Evolutionary conservation across 2,329 filamentous ascomycete species (phyloP).

Genomic region (Ophiostoma montium): DNA sequence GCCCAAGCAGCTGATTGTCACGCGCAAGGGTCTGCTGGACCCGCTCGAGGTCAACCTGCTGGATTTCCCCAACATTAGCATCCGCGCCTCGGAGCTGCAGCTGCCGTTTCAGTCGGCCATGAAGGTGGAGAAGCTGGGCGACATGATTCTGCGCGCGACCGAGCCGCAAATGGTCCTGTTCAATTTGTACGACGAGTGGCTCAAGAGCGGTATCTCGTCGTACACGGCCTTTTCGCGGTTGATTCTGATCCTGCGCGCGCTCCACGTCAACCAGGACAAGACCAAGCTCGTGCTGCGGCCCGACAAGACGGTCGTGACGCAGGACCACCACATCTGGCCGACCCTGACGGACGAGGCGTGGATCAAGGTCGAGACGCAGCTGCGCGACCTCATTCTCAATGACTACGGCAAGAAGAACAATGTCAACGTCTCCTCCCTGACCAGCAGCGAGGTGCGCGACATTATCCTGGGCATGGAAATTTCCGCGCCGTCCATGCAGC

Average conservation of each 20-base stretch:
- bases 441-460: conserved; percentile 90
- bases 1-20: conserved; percentile 96
- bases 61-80: conserved; percentile 98
- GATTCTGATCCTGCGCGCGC: conserved; percentile 79
- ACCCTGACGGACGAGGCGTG: conserved; percentile 88
- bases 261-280: conserved; percentile 97
- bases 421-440: conserved; percentile 93
- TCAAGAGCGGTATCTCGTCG: conserved; percentile 84
- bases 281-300: conserved; percentile 89
- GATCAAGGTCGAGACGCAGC: conserved; percentile 97
- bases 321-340: conserved; percentile 98
- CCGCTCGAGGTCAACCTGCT: conserved; percentile 93
- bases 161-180: conserved; percentile 99
- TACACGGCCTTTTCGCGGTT: conserved; percentile 97
- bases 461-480: conserved; percentile 99
- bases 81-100: conserved; percentile 90
- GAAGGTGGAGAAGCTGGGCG: conserved; percentile 98
- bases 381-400: conserved; percentile 90
- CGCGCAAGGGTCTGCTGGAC: conserved; percentile 90
- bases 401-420: conserved; percentile 99
- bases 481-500: conserved; percentile 91
- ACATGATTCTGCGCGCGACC: conserved; percentile 95
- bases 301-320: conserved; percentile 95
- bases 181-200: conserved; percentile 97
- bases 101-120: conserved; percentile 98